phyloP scores from a whole-genome alignment of 208 protist genomes.

The Giardia muris region DNA sequence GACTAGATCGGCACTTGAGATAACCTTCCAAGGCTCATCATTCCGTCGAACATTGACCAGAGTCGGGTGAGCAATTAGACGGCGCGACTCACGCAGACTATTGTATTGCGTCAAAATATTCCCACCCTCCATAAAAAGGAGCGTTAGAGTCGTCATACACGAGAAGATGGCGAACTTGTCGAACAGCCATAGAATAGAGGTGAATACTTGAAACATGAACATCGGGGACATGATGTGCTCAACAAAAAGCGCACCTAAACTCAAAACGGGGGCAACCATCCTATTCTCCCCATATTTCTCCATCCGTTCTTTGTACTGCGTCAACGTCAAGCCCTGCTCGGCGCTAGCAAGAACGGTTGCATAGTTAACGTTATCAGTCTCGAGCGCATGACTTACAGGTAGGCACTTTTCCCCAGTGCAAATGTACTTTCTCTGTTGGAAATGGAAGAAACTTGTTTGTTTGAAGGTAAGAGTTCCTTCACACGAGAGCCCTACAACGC shows the following conservation, averaged over 20 bases:
- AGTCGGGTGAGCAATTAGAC: neutral
- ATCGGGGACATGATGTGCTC: neutral
- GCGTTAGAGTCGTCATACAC: neutral
- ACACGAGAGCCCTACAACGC: neutral
- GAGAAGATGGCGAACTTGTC: constrained; percentile 25
- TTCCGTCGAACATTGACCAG: neutral
- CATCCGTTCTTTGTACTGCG: neutral
- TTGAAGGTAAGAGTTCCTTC: neutral
- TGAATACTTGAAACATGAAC: constrained; percentile 24
- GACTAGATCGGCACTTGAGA: neutral
- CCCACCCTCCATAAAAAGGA: constrained; percentile 14
- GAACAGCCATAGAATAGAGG: neutral
- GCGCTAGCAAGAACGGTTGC: neutral
- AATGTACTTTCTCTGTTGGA: constrained; percentile 3
- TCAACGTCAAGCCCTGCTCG: neutral
- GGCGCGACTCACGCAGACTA: neutral
- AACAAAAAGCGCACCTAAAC: neutral
- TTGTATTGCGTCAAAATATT: constrained; percentile 15
- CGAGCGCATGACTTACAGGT: neutral
- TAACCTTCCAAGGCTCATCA: neutral
- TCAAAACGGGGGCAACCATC: neutral
- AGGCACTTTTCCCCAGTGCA: neutral
- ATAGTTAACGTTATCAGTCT: neutral
- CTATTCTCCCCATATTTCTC: neutral
- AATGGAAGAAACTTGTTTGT: neutral